These are phyloP conservation scores for Hirschfeldia incana DNA, from an alignment of 345 rosid genomes.

Conservation along the genomic window DNA sequence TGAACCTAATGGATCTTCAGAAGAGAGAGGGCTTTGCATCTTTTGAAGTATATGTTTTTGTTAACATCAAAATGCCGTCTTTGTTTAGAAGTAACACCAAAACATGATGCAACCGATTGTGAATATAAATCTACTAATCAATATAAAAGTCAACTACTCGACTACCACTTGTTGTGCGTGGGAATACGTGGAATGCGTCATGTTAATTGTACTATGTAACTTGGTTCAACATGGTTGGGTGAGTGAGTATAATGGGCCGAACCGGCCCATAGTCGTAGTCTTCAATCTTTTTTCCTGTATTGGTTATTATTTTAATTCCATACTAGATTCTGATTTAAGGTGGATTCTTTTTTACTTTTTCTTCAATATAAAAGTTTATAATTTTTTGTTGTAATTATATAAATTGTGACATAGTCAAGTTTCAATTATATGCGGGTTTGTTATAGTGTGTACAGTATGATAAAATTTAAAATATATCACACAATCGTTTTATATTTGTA, in stretches of 20 bases:
- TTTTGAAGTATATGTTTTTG: not conserved
- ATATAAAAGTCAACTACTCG: not conserved
- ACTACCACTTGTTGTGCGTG: too few relatives aligned
- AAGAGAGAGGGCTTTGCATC: not conserved
- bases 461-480: too few relatives aligned
- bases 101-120: not conserved
- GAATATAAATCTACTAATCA: not conserved
- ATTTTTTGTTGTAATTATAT: too few relatives aligned
- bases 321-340: too few relatives aligned
- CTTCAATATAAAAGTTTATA: too few relatives aligned
- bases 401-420: too few relatives aligned
- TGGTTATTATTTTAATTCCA: not conserved
- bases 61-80: not conserved
- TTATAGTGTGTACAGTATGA: too few relatives aligned
- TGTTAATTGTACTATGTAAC: not conserved
- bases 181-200: not conserved
- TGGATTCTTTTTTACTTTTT: too few relatives aligned
- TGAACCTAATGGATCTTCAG: not conserved
- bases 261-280: not conserved
- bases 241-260: constrained; percentile 11
- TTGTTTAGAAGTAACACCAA: not conserved
- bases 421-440: too few relatives aligned
- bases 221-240: not conserved
- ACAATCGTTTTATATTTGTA: too few relatives aligned
- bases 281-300: not conserved